Evolutionary conservation across 2,329 filamentous ascomycete genomes (phyloP), one percentile per base, ranked within the genome.

Genomic region (Lasiodiplodia sp.): DNA sequence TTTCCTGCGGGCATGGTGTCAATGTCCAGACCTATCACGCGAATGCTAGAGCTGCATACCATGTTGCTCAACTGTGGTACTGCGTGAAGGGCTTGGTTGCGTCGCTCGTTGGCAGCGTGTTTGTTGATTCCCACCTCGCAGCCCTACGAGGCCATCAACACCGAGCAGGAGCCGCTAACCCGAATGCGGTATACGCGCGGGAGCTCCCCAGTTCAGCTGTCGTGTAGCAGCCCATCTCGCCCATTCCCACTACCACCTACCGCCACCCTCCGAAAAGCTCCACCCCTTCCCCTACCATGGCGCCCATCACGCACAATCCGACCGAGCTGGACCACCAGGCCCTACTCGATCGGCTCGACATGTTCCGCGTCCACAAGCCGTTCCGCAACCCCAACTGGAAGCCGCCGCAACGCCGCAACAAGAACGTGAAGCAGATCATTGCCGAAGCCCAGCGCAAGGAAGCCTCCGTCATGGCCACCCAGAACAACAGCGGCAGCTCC

Each of bases 391-490:
- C 91, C 2, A 84, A 89, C 78, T 99, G 96, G 96, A 94, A 92
- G 77, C 93, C 96, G 18, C 93, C 95, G 72, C 91, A 94, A 80
- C 94, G 96, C 64, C 93, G 96, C 81, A 99, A 99, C 88, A 99
- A 99, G 85, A 98, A 97, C 81, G 91, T 98, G 81, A 98, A 98
- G 82, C 93, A 97, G 75, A 96, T 99, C 71, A 86, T 99, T 70
- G 92, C 93, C 69, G 96, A 99, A 76, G 92, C 92, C 14, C 89
- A 92, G 25, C 91, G 93, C 73, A 93, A 92, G 77, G 95, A 98
- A 83, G 93, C 93, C n/a, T 97, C 94, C 3, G 86, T 92, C 44
- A 86, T 94, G 76, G 93, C 91, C 18, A 97, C 93, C 0, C 91
- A 92, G 77, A 91, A 91, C 76, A 92, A 93, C 78, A 94, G 91